Evolutionary conservation across 768 basidiomycete species (phyloP).

Genomic region (Suillus hirtellus): DNA sequence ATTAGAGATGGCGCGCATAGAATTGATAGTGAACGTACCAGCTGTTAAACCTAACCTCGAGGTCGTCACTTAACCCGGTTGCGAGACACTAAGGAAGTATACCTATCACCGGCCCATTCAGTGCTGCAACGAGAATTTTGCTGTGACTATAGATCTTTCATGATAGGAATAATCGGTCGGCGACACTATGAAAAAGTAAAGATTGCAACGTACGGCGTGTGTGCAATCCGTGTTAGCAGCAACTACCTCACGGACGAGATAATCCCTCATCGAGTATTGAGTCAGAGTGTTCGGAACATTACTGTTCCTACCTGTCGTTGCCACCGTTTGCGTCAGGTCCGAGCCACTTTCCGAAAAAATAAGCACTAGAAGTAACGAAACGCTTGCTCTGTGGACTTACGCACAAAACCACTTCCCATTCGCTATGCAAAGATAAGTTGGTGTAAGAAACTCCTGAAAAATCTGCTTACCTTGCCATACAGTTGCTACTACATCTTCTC

Average conservation of each 20-base stretch:
- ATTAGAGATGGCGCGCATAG: slow-evolving; percentile 1
- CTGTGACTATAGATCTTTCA: slow-evolving; percentile 63
- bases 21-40: slow-evolving; percentile 35
- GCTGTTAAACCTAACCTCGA: slow-evolving; percentile 57
- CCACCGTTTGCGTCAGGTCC: slow-evolving; percentile 42
- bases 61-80: background rate
- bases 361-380: slow-evolving; percentile 2
- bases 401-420: slow-evolving; percentile 75
- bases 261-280: slow-evolving; percentile 38
- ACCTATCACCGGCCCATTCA: slow-evolving; percentile 81
- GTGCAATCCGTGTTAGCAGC: slow-evolving; percentile 59
- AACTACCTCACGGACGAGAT: slow-evolving; percentile 47
- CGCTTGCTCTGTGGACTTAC: slow-evolving; percentile 39
- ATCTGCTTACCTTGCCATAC: slow-evolving; percentile 58
- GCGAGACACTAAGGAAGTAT: slow-evolving; percentile 3
- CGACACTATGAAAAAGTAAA: background rate
- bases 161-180: background rate
- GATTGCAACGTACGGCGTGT: slow-evolving; percentile 49
- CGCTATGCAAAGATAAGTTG: slow-evolving; percentile 35
- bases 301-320: slow-evolving; percentile 3
- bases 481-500: slow-evolving; percentile 63
- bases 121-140: slow-evolving; percentile 68
- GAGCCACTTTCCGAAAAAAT: slow-evolving; percentile 48
- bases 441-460: background rate
- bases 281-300: slow-evolving; percentile 18